A percentile compares a stretch with the other conserved stretches of the same genome.
These are phyloP conservation scores for Stephania cephalantha DNA, from an alignment of 164 flowering plant genomes.

Conservation along the genomic window DNA sequence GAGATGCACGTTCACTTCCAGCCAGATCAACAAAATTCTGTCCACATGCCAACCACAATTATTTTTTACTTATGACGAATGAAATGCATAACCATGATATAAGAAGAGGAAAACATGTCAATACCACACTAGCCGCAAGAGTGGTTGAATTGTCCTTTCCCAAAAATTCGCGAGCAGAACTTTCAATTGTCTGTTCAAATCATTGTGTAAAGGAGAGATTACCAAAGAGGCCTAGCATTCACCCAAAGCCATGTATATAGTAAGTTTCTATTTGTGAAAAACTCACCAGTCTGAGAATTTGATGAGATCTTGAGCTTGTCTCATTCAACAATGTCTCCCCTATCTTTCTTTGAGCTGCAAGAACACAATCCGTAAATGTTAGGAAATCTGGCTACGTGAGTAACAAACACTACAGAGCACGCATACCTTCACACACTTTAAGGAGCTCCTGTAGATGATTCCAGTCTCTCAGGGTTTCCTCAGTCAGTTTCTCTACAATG, in stretches of 20 bases:
- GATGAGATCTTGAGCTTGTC: slow-evolving; percentile 96
- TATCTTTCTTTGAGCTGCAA: slow-evolving; percentile 83
- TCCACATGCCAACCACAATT: slow-evolving; percentile 1
- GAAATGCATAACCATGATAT: not conserved
- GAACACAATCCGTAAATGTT: slow-evolving; percentile 8
- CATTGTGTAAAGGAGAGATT: not conserved
- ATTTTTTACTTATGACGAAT: too few species aligned
- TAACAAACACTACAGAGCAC: not conserved
- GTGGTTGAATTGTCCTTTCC: slow-evolving; percentile 51
- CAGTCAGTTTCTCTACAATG: slow-evolving; percentile 81
- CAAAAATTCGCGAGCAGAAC: slow-evolving; percentile 53
- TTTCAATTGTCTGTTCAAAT: slow-evolving; percentile 69
- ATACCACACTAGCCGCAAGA: slow-evolving; percentile 85
- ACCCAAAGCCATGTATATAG: slow-evolving; percentile 1
- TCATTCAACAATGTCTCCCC: slow-evolving; percentile 91
- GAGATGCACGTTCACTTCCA: slow-evolving; percentile 98
- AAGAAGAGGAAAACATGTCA: slow-evolving; percentile 3
- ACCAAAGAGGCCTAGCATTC: not conserved
- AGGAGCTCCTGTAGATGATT: slow-evolving; percentile 67
- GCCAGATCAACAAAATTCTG: slow-evolving; percentile 99
- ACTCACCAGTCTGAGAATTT: slow-evolving; percentile 80
- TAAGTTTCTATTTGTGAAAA: slow-evolving; percentile 3
- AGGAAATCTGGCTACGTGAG: slow-evolving; percentile 3
- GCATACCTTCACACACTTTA: slow-evolving; percentile 73
- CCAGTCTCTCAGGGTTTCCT: slow-evolving; percentile 59